These are phyloP conservation scores for Lactarius sp. DNA, from an alignment of 768 basidiomycete genomes.

Conservation along the genomic window DNA sequence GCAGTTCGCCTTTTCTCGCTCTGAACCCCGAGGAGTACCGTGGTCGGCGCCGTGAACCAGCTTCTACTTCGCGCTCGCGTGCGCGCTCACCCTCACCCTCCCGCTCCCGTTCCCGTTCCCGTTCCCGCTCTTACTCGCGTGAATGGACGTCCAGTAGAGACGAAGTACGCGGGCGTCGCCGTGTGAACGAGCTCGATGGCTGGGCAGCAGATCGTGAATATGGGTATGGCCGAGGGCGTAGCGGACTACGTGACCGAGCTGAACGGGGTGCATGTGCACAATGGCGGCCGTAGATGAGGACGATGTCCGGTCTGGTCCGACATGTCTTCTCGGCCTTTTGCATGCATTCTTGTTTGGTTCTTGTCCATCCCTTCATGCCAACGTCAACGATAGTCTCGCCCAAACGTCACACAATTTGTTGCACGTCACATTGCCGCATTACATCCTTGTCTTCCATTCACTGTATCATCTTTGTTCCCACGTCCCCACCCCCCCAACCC, in stretches of 20 bases:
- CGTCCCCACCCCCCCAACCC: too few relatives aligned
- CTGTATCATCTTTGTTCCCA: neutral
- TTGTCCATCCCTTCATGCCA: slow-evolving; percentile 15
- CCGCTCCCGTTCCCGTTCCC: slow-evolving; percentile 8
- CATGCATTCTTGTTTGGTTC: slow-evolving; percentile 1
- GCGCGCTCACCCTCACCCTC: slow-evolving; percentile 7
- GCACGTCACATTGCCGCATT: slow-evolving; percentile 7
- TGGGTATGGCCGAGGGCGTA: slow-evolving; percentile 24
- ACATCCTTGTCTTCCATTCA: slow-evolving; percentile 14
- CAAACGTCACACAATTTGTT: slow-evolving; percentile 9
- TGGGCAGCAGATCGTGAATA: slow-evolving; percentile 17
- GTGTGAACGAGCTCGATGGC: slow-evolving; percentile 21
- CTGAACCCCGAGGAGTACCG: slow-evolving; percentile 10
- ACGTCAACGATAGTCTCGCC: slow-evolving; percentile 6
- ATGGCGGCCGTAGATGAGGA: neutral
- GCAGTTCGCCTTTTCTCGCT: slow-evolving; percentile 10
- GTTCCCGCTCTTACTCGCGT: neutral
- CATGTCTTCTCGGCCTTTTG: neutral
- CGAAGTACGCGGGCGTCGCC: slow-evolving; percentile 18
- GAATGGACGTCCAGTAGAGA: slow-evolving; percentile 5
- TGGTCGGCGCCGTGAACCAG: slow-evolving; percentile 18
- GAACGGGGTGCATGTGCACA: neutral
- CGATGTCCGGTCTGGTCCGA: neutral
- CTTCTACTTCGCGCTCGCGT: slow-evolving; percentile 10
- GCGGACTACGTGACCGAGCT: slow-evolving; percentile 22